These are phyloP conservation scores for Backusella liffmaniae DNA, from an alignment of 192 early-diverging fungal genomes.

Conservation along the genomic window DNA sequence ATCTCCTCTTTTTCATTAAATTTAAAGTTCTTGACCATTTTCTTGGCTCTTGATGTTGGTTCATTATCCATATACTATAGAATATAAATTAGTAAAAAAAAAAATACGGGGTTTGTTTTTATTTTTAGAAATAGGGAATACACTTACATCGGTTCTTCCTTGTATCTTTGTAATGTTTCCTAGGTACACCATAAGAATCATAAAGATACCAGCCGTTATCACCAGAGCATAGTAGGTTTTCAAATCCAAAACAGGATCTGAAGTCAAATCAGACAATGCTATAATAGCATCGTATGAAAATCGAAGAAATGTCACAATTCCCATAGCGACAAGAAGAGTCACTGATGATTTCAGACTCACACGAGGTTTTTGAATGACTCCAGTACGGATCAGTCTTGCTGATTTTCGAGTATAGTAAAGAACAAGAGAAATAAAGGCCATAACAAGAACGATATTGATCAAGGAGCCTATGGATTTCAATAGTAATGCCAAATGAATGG, in stretches of 20 bases:
- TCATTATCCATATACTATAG: not conserved
- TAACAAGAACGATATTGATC: not conserved
- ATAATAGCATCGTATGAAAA: not conserved
- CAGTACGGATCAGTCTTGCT: not conserved
- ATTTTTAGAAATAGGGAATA: not conserved
- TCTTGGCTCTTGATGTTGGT: not conserved
- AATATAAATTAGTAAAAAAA: not conserved
- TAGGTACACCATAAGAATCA: constrained; percentile 7
- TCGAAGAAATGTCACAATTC: not conserved
- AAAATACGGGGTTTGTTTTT: not conserved
- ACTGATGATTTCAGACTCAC: not conserved
- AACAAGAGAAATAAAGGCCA: not conserved
- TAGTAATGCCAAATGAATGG: not conserved
- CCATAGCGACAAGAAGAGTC: not conserved
- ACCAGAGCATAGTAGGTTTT: not conserved
- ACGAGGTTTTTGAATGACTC: not conserved
- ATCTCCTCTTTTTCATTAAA: not conserved
- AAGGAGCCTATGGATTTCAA: not conserved
- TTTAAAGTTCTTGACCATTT: not conserved
- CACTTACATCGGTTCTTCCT: not conserved
- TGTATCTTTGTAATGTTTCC: constrained; percentile 1
- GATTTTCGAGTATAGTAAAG: not conserved
- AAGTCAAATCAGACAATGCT: not conserved
- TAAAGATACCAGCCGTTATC: not conserved
- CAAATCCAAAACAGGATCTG: not conserved